phyloP scores from a whole-genome alignment of 805 yeast species.

The Candida nonsorbophila region DNA sequence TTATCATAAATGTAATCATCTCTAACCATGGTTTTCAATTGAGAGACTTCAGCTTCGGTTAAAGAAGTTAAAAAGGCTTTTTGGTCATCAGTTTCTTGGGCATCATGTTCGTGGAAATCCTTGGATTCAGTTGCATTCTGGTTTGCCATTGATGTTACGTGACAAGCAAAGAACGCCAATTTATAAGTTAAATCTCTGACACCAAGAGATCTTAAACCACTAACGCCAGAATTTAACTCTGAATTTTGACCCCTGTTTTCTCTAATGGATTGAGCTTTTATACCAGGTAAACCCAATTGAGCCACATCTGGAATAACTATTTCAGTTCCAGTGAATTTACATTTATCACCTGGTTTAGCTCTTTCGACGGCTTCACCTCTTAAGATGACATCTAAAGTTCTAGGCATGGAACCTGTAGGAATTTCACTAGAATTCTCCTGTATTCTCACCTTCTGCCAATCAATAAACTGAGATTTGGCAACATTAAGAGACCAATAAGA shows the following conservation, averaged over 20 bases:
- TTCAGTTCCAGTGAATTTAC: conserved; percentile 90
- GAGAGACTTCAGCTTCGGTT: conserved; percentile 76
- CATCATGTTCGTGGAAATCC: conserved; percentile 14
- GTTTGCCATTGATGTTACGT: conserved; percentile 63
- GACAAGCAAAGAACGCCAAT: conserved; percentile 87
- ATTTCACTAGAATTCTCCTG: conserved; percentile 96
- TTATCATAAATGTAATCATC: conserved; percentile 81
- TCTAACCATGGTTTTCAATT: conserved; percentile 84
- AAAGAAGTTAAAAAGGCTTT: conserved; percentile 74
- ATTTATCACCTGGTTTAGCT: conserved; percentile 96
- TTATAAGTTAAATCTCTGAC: conserved; percentile 91
- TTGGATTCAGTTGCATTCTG: conserved; percentile 20
- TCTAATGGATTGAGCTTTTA: conserved; percentile 76
- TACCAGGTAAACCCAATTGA: conserved; percentile 92
- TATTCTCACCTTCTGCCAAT: conserved; percentile 94
- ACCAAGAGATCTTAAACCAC: conserved; percentile 88
- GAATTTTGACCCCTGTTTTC: conserved; percentile 59
- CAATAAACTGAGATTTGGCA: conserved; percentile 79
- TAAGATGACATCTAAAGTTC: conserved; percentile 86
- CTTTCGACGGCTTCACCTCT: conserved; percentile 93
- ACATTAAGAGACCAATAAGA: conserved; percentile 81
- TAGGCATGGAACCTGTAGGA: conserved; percentile 98
- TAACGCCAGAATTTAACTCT: conserved; percentile 76
- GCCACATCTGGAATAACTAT: conserved; percentile 93
- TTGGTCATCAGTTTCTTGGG: conserved; percentile 62